phyloP scores from a whole-genome alignment of 441 rosid species.

The Capsella rubella region DNA sequence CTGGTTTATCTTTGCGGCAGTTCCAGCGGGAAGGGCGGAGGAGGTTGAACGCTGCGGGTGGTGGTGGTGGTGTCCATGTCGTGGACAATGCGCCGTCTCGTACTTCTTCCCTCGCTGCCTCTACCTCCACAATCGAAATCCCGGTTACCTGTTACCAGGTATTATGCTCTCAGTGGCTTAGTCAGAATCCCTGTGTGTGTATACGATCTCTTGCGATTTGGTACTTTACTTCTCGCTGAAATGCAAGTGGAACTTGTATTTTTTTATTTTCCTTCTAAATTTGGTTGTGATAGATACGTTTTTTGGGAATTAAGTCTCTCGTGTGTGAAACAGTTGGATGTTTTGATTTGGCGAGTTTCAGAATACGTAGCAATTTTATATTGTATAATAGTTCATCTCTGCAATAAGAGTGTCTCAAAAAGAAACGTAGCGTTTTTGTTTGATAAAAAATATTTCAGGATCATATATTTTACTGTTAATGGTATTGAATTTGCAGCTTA shows the following conservation, averaged over 20 bases:
- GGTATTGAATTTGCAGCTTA: constrained; percentile 56
- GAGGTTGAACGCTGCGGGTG: constrained; percentile 44
- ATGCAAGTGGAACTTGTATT: background rate
- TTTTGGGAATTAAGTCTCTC: background rate
- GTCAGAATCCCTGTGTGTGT: background rate
- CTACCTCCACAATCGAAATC: constrained; percentile 57
- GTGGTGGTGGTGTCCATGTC: constrained; percentile 51
- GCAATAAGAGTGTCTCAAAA: background rate
- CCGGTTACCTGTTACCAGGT: constrained; percentile 96
- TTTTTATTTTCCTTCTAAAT: background rate
- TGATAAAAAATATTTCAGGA: constrained; percentile 10
- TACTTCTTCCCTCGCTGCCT: constrained; percentile 39
- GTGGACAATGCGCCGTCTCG: constrained; percentile 54
- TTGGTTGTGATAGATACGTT: background rate
- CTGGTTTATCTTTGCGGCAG: constrained; percentile 33
- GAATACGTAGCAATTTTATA: background rate
- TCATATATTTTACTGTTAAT: constrained; percentile 15
- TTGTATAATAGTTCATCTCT: constrained; percentile 4
- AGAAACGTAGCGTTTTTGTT: constrained; percentile 18
- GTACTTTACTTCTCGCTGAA: background rate
- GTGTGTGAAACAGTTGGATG: background rate
- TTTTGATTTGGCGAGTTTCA: constrained; percentile 18
- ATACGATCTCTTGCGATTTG: constrained; percentile 3
- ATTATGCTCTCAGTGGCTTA: constrained; percentile 17
- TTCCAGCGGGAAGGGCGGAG: constrained; percentile 33